phyloP scores from a whole-genome alignment of 306 rosid species.

The Dicorynia guianensis region DNA sequence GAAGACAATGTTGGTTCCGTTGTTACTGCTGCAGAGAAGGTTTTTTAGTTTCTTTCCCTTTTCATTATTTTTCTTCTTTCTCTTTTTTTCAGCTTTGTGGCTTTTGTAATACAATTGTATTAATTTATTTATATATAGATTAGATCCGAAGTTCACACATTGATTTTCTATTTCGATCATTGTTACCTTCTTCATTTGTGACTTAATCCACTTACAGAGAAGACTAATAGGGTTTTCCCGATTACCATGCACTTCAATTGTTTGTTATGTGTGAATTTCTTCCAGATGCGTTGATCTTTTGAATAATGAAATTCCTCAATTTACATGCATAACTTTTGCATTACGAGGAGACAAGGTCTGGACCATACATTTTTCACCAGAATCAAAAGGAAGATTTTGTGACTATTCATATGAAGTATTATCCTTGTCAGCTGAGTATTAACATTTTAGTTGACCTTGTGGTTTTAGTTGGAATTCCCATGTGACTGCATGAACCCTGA shows the following conservation, averaged over 20 bases:
- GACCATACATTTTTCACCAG: not conserved
- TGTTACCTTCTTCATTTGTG: not conserved
- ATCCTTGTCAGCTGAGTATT: not conserved
- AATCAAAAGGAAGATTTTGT: not conserved
- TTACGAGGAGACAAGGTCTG: not conserved
- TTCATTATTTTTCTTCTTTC: slow-evolving; percentile 1
- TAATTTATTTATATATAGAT: not conserved
- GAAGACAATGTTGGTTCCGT: slow-evolving; percentile 82
- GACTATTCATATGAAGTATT: slow-evolving; percentile 19
- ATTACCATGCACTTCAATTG: not conserved
- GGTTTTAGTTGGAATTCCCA: not conserved
- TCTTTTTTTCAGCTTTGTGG: not conserved
- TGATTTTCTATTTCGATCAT: not conserved
- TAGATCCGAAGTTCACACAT: not conserved
- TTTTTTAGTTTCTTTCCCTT: slow-evolving; percentile 34
- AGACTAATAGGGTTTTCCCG: not conserved
- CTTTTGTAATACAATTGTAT: not conserved
- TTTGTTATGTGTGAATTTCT: not conserved
- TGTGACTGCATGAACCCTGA: not conserved
- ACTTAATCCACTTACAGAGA: not conserved
- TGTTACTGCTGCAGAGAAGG: slow-evolving; percentile 94
- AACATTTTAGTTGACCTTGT: not conserved
- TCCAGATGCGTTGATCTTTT: not conserved
- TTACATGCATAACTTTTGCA: not conserved
- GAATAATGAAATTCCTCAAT: not conserved